Evolutionary conservation across 768 basidiomycete genomes (phyloP).

Genomic region (Podaxis pistillaris): DNA sequence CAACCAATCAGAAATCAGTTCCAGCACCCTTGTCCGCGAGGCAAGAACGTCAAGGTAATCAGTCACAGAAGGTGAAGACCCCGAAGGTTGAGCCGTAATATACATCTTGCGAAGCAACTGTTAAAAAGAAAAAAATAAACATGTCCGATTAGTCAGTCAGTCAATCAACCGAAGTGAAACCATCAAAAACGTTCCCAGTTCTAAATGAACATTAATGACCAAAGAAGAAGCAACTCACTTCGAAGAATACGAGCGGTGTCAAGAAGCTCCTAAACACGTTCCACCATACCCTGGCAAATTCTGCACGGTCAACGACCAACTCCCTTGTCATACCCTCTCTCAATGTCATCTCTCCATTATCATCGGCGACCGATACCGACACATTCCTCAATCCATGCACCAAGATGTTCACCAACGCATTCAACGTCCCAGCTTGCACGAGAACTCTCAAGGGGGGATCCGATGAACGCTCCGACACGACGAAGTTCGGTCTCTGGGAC

Average conservation of each 20-base stretch:
- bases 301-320: conserved; percentile 66
- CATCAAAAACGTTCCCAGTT: not conserved
- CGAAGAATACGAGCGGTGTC: conserved; percentile 79
- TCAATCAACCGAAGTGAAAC: not conserved
- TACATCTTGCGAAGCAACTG: conserved; percentile 80
- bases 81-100: conserved; percentile 45
- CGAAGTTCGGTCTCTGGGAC: conserved; percentile 56
- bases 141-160: conserved; percentile 3
- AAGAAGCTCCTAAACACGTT: conserved; percentile 80
- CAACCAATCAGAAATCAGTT: conserved; percentile 71
- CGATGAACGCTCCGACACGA: conserved; percentile 60
- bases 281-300: conserved; percentile 83
- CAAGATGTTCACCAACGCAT: conserved; percentile 69
- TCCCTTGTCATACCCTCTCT: conserved; percentile 73
- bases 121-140: conserved; percentile 7
- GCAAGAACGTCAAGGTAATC: conserved; percentile 50
- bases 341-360: conserved; percentile 83
- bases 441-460: conserved; percentile 74
- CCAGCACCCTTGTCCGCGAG: conserved; percentile 61
- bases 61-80: conserved; percentile 37
- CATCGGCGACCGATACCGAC: conserved; percentile 79
- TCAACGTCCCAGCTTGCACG: conserved; percentile 77
- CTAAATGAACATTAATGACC: not conserved
- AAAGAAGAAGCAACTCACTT: conserved; percentile 46
- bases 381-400: conserved; percentile 77